Evolutionary conservation across 2,329 filamentous ascomycete genomes (phyloP), one percentile per base, ranked within the genome.

Genomic region (Talaromyces pinophilus): DNA sequence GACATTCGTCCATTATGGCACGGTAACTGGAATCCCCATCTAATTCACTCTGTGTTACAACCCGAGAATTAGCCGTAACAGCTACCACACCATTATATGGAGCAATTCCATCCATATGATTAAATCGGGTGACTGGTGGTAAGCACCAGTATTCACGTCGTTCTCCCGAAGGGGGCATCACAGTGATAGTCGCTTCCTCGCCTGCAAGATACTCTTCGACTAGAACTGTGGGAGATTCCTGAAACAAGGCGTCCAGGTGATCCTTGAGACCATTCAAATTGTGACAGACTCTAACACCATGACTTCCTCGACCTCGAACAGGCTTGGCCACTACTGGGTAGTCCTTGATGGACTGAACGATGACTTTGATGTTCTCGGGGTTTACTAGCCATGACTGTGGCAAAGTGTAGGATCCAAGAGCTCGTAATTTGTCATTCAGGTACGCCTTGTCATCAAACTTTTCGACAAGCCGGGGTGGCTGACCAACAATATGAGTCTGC

Each of bases 21-120:
- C 10, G 8, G 19, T 19, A 46, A 22, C n/a, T 46, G 3, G 19
- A 22, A 46, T 46, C 44, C 6, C 5, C 19, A 22, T 46, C 44
- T 44, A 44, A 71, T n/a, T 81, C 76, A 1, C 73, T 63, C 0
- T 68, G 68, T 1, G 72, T 69, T 0, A 83, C 72, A 0, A 78
- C 78, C 30, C 76, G 72, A 0, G 84, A 86, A 64, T 85, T 86
- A 2, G 74, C 68, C 0, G 78, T 82, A 7, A 85, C 81, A 1
- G 82, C 82, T 0, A 85, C 79, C 1, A 75, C 72, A 0, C 82
- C 82, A 57, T 82, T 85, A 68, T 84, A 85, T 2, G 82, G 82
- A 4, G 82, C 82, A 17, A 85, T 79, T 1, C 79, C 81, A 50
- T 81, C 73, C 0, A 74, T 68, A 57, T 85, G 83, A 68, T 84